Evolutionary conservation across 2,329 filamentous ascomycete genomes (phyloP).

Genomic region (Lachnellula subtilissima): DNA sequence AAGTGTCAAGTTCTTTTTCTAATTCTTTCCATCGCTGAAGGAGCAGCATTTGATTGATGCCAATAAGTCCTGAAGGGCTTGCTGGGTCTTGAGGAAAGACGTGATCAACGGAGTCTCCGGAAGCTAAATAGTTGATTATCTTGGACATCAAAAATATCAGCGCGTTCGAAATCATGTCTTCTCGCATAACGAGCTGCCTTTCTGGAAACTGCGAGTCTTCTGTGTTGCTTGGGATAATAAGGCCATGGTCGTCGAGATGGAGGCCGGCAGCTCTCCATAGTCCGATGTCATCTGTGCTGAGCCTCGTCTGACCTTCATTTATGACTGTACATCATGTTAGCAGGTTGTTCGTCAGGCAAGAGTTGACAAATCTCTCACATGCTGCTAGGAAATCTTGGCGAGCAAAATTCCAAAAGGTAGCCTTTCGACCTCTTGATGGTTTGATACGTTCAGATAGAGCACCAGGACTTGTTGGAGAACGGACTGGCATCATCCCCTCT

Average conservation of each 20-base stretch:
- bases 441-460: slow-evolving; percentile 25
- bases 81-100: slow-evolving; percentile 30
- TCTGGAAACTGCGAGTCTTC: slow-evolving; percentile 36
- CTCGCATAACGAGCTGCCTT: slow-evolving; percentile 47
- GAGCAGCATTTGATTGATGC: slow-evolving; percentile 44
- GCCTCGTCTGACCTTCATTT: slow-evolving; percentile 54
- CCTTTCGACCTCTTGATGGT: slow-evolving; percentile 51
- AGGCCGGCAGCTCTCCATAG: slow-evolving; percentile 63
- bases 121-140: slow-evolving; percentile 59
- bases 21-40: slow-evolving; percentile 50
- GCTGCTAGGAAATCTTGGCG: slow-evolving; percentile 61
- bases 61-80: slow-evolving; percentile 37
- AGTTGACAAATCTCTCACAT: slow-evolving; percentile 36
- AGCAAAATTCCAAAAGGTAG: slow-evolving; percentile 64
- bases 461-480: slow-evolving; percentile 37
- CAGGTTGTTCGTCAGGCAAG: background rate
- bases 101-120: slow-evolving; percentile 45
- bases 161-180: slow-evolving; percentile 60
- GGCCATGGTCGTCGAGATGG: slow-evolving; percentile 49
- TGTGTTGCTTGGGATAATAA: slow-evolving; percentile 42
- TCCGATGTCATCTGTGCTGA: slow-evolving; percentile 56
- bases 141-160: slow-evolving; percentile 63
- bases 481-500: slow-evolving; percentile 39
- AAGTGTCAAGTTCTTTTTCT: slow-evolving; percentile 52
- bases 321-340: slow-evolving; percentile 39